Conservation (phyloP, 106 monocot genomes). For the Allium sativum region DNA sequence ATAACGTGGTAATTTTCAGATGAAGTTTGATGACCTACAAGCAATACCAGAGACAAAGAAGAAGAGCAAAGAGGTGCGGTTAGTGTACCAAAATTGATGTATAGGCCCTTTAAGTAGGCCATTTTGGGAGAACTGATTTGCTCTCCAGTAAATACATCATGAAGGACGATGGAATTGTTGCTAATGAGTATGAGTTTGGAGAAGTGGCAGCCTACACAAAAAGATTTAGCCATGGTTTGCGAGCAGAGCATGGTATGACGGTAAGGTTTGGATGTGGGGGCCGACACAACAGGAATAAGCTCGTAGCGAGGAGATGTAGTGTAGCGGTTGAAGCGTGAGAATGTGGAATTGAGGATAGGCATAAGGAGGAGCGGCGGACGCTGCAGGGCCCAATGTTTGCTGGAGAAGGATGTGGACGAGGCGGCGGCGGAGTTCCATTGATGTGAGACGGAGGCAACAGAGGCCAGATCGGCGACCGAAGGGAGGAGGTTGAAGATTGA, state of each 20-base stretch:
- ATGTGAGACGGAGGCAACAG: background rate
- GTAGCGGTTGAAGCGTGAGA: background rate
- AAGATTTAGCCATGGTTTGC: background rate
- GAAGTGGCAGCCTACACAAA: constrained; percentile 5
- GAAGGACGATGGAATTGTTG: background rate
- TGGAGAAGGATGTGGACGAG: background rate
- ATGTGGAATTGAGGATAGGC: background rate
- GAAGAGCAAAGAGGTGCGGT: constrained; percentile 4
- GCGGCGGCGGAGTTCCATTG: constrained; percentile 3
- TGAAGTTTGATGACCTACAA: background rate
- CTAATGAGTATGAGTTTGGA: constrained; percentile 1
- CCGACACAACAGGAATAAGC: background rate
- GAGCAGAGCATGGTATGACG: background rate
- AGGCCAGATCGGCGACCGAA: background rate
- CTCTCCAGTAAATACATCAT: constrained; percentile 1
- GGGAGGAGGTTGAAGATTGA: constrained; percentile 1
- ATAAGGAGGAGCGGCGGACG: constrained; percentile 2
- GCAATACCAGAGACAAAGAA: background rate
- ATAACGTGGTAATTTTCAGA: background rate
- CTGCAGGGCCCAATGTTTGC: background rate
- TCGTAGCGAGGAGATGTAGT: background rate
- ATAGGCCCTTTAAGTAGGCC: background rate
- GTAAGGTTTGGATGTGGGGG: constrained; percentile 1
- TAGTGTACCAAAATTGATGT: background rate
- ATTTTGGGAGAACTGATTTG: background rate